Evolutionary conservation across 2,329 filamentous ascomycete species (phyloP).

Genomic region (Colletotrichum sansevieriae): DNA sequence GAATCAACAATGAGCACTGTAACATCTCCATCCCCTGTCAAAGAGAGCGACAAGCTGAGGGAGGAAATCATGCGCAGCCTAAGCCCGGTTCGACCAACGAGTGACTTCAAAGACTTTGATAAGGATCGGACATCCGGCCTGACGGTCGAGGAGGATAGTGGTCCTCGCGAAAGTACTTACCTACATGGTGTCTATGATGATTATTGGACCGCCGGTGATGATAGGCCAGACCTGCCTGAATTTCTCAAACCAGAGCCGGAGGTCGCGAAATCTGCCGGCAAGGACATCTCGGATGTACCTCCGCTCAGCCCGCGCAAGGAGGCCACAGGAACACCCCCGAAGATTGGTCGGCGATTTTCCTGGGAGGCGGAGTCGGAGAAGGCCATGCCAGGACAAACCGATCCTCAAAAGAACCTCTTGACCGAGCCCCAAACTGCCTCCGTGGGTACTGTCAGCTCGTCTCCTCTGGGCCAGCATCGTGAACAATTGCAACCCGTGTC

Average conservation of each 20-base stretch:
- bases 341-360: constrained; percentile 53
- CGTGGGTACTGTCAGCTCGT: neutral
- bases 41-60: constrained; percentile 78
- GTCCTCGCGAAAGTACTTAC: constrained; percentile 70
- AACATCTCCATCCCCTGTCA: constrained; percentile 66
- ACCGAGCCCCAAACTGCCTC: neutral
- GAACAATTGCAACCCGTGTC: neutral
- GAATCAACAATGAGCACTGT: constrained; percentile 62
- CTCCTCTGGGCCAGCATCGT: neutral
- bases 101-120: constrained; percentile 33
- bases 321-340: constrained; percentile 8
- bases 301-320: constrained; percentile 42
- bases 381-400: constrained; percentile 16
- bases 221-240: constrained; percentile 48
- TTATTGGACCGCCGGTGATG: constrained; percentile 70
- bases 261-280: neutral
- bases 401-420: constrained; percentile 16
- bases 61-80: constrained; percentile 82
- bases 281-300: constrained; percentile 27
- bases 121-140: neutral
- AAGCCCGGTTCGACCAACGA: constrained; percentile 59
- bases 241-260: constrained; percentile 16
- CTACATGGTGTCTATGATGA: constrained; percentile 76
- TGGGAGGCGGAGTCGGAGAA: constrained; percentile 55
- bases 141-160: constrained; percentile 20